Evolutionary conservation across 2,329 filamentous ascomycete genomes (phyloP).

Genomic region (Pestalotiopsis sp.): DNA sequence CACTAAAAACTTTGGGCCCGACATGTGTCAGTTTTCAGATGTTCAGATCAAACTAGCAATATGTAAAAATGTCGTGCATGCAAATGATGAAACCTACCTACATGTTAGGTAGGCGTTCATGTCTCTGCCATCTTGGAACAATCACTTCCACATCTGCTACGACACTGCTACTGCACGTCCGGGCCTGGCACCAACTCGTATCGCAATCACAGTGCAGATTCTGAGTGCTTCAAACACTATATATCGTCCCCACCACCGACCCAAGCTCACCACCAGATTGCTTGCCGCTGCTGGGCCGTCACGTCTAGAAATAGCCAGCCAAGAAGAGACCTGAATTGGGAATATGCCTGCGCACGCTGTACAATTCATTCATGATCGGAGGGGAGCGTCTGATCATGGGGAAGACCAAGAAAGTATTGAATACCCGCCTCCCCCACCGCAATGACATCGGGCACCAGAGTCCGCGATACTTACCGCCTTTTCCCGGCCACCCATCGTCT

Average conservation of each 20-base stretch:
- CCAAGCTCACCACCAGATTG: not conserved
- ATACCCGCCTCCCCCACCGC: constrained; percentile 16
- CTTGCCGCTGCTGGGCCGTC: not conserved
- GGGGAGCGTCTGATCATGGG: not conserved
- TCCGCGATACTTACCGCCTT: constrained; percentile 13
- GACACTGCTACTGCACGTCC: not conserved
- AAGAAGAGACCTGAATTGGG: not conserved
- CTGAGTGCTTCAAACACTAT: not conserved
- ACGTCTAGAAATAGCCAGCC: constrained; percentile 2
- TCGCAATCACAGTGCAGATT: not conserved
- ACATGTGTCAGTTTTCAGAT: not conserved
- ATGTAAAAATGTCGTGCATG: not conserved
- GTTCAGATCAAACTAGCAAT: no score
- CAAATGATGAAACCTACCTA: not conserved
- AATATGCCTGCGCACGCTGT: not conserved
- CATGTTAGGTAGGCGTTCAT: not conserved
- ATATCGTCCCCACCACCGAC: not conserved
- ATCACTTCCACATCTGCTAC: no score
- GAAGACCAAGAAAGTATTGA: constrained; percentile 8
- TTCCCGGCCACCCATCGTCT: not conserved
- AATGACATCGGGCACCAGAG: constrained; percentile 16
- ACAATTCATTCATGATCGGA: not conserved
- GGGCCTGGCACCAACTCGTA: not conserved
- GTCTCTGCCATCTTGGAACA: not conserved
- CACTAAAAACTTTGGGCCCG: not conserved